Conservation (phyloP, 2,329 filamentous ascomycete species). For the Ophiocordyceps sinensis region DNA sequence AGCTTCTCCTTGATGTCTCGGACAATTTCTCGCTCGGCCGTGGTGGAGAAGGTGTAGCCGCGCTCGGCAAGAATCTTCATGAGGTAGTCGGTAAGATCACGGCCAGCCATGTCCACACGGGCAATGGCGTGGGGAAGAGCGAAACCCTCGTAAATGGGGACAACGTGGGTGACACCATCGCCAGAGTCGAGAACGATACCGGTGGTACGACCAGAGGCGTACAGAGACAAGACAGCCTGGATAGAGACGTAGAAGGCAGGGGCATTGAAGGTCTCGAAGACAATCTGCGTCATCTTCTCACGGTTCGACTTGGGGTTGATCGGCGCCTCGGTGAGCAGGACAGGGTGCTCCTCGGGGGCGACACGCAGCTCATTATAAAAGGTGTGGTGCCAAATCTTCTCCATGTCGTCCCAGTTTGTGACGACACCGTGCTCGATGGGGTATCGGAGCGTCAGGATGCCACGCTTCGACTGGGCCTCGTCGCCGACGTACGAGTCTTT, state of each 20-base stretch:
- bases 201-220: constrained; percentile 99
- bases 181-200: constrained; percentile 99
- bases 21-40: constrained; percentile 99
- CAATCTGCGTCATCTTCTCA: constrained; percentile 99
- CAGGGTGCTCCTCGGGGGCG: constrained; percentile 98
- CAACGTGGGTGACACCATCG: constrained; percentile 99
- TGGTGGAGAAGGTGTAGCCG: constrained; percentile 99
- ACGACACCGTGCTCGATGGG: constrained; percentile 99
- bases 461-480: constrained; percentile 99
- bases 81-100: constrained; percentile 99
- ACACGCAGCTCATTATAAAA: constrained; percentile 99
- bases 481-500: constrained; percentile 99
- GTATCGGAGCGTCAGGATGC: constrained; percentile 99
- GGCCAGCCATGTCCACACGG: constrained; percentile 99
- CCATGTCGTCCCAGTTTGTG: constrained; percentile 99
- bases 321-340: constrained; percentile 95
- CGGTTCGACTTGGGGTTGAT: constrained; percentile 99
- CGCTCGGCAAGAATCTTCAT: constrained; percentile 99
- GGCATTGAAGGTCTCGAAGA: constrained; percentile 99
- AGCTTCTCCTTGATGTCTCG: constrained; percentile 99
- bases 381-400: constrained; percentile 99
- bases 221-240: constrained; percentile 97
- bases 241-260: constrained; percentile 99
- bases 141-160: constrained; percentile 99
- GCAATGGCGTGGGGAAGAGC: constrained; percentile 99